Conservation (phyloP, 108 stramenopile species). For the Cylindrotheca closterium region DNA sequence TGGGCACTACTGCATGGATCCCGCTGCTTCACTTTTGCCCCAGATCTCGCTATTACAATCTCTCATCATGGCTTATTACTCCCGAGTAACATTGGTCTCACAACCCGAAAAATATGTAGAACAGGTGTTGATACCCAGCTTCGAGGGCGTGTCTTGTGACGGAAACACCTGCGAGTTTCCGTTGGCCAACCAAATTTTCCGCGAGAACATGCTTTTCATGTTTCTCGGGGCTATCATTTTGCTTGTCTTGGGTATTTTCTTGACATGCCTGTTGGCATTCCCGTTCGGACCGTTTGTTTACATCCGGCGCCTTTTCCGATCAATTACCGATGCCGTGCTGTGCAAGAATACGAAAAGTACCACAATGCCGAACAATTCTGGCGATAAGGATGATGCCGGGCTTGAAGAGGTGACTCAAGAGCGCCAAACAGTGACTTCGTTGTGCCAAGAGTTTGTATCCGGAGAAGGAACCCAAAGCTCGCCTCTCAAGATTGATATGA, state of each 20-base stretch:
- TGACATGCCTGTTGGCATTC: constrained; percentile 33
- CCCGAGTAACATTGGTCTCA: constrained; percentile 41
- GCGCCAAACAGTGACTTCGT: too few species aligned
- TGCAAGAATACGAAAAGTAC: neutral
- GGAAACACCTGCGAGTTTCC: constrained; percentile 36
- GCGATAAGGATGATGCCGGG: too few species aligned
- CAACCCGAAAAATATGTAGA: constrained; percentile 40
- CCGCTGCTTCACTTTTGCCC: constrained; percentile 37
- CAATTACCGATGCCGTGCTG: neutral
- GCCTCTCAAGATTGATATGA: too few species aligned
- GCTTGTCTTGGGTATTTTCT: constrained; percentile 29
- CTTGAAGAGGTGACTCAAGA: too few species aligned
- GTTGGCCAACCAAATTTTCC: constrained; percentile 25
- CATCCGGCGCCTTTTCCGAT: too few species aligned
- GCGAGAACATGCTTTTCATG: constrained; percentile 35
- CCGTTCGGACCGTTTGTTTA: constrained; percentile 21
- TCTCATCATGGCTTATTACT: constrained; percentile 28
- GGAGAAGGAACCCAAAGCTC: too few species aligned
- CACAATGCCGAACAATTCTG: too few species aligned
- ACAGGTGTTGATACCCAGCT: constrained; percentile 23
- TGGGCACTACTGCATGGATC: constrained; percentile 24
- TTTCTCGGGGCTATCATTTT: constrained; percentile 40
- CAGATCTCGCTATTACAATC: constrained; percentile 51
- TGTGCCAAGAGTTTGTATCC: too few species aligned
- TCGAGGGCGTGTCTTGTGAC: constrained; percentile 33